Evolutionary conservation across 2,329 filamentous ascomycete species (phyloP).

Genomic region (Aspergillus glaucus): DNA sequence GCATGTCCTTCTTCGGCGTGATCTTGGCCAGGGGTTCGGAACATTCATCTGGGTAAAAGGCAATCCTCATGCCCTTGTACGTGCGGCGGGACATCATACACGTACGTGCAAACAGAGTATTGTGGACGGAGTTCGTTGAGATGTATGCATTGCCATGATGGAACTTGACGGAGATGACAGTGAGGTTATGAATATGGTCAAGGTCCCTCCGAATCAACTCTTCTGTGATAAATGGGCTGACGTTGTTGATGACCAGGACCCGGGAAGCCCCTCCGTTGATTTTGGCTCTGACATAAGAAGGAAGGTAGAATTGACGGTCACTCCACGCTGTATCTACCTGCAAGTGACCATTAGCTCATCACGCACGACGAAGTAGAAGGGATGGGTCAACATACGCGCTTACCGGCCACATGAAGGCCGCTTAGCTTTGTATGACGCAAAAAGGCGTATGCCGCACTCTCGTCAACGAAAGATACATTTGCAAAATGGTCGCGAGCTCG

Average conservation of each 20-base stretch:
- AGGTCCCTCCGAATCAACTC: slow-evolving; percentile 63
- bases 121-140: slow-evolving; percentile 69
- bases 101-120: slow-evolving; percentile 66
- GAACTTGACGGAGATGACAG: slow-evolving; percentile 61
- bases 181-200: slow-evolving; percentile 74
- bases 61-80: slow-evolving; percentile 66
- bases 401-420: slow-evolving; percentile 63
- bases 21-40: slow-evolving; percentile 48
- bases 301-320: slow-evolving; percentile 62
- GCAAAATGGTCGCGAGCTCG: slow-evolving; percentile 54
- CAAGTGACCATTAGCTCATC: background rate
- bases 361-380: background rate
- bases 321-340: slow-evolving; percentile 66
- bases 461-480: slow-evolving; percentile 64
- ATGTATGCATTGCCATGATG: slow-evolving; percentile 57
- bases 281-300: slow-evolving; percentile 58
- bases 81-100: slow-evolving; percentile 65
- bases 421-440: slow-evolving; percentile 57
- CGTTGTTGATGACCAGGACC: slow-evolving; percentile 63
- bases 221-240: slow-evolving; percentile 55
- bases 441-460: slow-evolving; percentile 58
- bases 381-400: slow-evolving; percentile 49
- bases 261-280: slow-evolving; percentile 62
- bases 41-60: slow-evolving; percentile 69
- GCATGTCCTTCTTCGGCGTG: slow-evolving; percentile 23